Evolutionary conservation across 306 rosid species (phyloP).

Genomic region (Arachis stenosperma): DNA sequence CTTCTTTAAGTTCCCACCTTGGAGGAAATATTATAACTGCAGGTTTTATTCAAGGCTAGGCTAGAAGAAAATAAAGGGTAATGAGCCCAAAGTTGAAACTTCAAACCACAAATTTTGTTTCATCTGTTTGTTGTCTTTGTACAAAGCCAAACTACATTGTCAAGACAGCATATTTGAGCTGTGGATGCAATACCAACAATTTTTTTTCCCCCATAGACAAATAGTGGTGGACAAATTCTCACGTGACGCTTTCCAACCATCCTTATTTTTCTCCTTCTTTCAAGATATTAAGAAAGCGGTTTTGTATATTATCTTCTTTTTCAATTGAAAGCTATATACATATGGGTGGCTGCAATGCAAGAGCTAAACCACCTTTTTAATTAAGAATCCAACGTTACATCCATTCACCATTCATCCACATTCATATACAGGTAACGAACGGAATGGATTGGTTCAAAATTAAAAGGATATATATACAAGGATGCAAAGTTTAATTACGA

Average conservation of each 20-base stretch:
- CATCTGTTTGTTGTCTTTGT: not conserved
- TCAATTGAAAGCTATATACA: not conserved
- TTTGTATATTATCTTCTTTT: not conserved
- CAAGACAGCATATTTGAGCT: conserved; percentile 2
- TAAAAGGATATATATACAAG: too few relatives aligned
- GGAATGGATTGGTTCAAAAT: too few relatives aligned
- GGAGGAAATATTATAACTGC: conserved; percentile 23
- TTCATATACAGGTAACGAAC: not conserved
- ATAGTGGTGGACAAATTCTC: not conserved
- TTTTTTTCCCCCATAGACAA: not conserved
- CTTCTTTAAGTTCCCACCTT: conserved; percentile 27
- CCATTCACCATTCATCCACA: not conserved
- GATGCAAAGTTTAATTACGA: too few relatives aligned
- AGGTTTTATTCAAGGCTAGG: not conserved
- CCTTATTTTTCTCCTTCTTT: not conserved
- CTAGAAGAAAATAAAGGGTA: not conserved
- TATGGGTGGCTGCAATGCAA: not conserved
- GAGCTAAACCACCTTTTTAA: not conserved
- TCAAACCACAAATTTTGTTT: not conserved
- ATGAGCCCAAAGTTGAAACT: conserved; percentile 3
- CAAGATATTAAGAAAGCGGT: not conserved
- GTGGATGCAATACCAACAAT: not conserved
- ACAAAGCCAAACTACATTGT: not conserved
- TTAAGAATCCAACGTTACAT: not conserved
- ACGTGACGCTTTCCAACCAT: conserved; percentile 9